Percentiles rank a stretch among this genome's conserved stretches.
Evolutionary conservation across 2,329 filamentous ascomycete species (phyloP).

Genomic region (Pseudogymnoascus sp.): DNA sequence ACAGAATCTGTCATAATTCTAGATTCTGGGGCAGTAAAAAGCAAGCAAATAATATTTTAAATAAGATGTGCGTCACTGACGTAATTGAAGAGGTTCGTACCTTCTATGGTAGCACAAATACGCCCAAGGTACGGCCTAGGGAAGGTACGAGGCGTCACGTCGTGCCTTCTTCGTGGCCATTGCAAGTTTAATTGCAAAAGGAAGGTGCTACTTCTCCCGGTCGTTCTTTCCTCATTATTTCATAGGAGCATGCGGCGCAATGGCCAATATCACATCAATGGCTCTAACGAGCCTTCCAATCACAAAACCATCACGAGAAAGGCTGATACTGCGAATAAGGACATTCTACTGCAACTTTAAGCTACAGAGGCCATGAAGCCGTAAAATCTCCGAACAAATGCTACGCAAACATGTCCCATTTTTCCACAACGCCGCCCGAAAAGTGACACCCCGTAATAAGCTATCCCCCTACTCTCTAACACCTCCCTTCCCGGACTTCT

Average conservation of each 20-base stretch:
- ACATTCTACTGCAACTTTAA: slow-evolving; percentile 3
- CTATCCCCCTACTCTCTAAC: slow-evolving; percentile 14
- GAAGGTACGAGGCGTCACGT: background rate
- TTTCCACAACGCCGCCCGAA: slow-evolving; percentile 6
- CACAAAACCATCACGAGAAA: background rate
- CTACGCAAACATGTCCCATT: slow-evolving; percentile 7
- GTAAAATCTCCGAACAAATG: slow-evolving; percentile 6
- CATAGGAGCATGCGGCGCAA: background rate
- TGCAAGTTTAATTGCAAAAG: background rate
- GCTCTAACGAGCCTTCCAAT: background rate
- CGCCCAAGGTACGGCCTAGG: no score
- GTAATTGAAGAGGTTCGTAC: background rate
- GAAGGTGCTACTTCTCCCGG: background rate
- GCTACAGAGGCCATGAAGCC: slow-evolving; percentile 7
- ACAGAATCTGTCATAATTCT: background rate
- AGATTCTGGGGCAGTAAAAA: background rate
- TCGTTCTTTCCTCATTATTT: background rate
- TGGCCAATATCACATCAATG: background rate
- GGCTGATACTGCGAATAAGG: background rate
- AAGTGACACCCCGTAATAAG: slow-evolving; percentile 3
- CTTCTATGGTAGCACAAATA: background rate
- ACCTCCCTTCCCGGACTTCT: slow-evolving; percentile 40
- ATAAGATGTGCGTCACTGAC: background rate
- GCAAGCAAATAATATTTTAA: background rate
- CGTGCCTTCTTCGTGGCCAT: background rate